Conservation (phyloP, 116 monocot species). For the Dioscorea cayenensis region DNA sequence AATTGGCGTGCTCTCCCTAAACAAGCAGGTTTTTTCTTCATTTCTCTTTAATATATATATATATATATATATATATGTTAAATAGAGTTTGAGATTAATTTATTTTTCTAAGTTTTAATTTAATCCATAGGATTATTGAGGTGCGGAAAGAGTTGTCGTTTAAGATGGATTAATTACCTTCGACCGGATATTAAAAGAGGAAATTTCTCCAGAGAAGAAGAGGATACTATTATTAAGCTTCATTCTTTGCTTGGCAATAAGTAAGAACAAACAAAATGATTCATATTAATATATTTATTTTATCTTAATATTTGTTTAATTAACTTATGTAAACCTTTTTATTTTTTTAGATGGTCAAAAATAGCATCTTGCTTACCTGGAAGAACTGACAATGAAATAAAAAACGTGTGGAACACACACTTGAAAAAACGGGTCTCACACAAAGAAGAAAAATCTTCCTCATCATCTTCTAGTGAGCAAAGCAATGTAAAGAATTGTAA, state of each 20-base stretch:
- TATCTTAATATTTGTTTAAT: neutral
- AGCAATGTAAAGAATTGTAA: no score
- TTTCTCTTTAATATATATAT: neutral
- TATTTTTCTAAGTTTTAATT: neutral
- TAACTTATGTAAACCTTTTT: neutral
- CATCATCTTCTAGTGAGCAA: neutral
- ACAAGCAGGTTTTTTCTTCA: slow-evolving; percentile 42
- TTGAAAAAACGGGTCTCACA: slow-evolving; percentile 53
- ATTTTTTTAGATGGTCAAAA: slow-evolving; percentile 65
- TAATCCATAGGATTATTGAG: slow-evolving; percentile 25
- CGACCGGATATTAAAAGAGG: slow-evolving; percentile 47
- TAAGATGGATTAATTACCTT: slow-evolving; percentile 56
- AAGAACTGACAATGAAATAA: slow-evolving; percentile 88
- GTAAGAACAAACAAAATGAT: neutral
- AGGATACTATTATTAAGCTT: slow-evolving; percentile 37
- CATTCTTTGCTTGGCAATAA: slow-evolving; percentile 43
- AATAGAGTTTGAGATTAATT: neutral
- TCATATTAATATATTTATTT: neutral
- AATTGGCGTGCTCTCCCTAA: slow-evolving; percentile 90
- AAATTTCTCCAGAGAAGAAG: slow-evolving; percentile 41
- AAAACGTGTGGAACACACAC: slow-evolving; percentile 86
- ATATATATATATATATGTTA: neutral
- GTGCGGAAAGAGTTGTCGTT: slow-evolving; percentile 53
- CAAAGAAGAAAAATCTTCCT: neutral
- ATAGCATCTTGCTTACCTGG: slow-evolving; percentile 72